Evolutionary conservation across 345 rosid species (phyloP).

Genomic region (Linum lewisii): DNA sequence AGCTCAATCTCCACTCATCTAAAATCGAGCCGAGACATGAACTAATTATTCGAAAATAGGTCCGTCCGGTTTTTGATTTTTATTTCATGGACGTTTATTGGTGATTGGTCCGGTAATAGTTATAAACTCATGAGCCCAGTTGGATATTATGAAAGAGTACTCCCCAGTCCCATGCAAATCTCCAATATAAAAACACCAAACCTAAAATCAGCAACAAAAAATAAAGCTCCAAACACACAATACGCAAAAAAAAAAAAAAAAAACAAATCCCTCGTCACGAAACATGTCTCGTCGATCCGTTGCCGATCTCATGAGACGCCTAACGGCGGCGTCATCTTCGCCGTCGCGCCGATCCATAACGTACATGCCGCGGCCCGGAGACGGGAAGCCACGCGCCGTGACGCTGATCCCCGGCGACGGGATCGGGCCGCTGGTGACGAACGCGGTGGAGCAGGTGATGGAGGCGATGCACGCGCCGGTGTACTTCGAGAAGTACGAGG

Average conservation of each 20-base stretch:
- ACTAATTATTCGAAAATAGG: no score
- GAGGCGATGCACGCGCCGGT: conserved; percentile 95
- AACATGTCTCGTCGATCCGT: conserved; percentile 45
- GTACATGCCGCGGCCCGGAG: conserved; percentile 99
- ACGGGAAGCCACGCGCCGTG: conserved; percentile 70
- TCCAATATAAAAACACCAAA: no score
- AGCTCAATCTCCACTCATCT: no score
- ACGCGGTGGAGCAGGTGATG: conserved; percentile 87
- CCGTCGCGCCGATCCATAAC: conserved; percentile 57
- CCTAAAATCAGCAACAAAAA: no score
- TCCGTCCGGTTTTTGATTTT: no score
- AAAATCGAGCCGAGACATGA: no score
- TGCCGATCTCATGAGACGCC: conserved; percentile 39
- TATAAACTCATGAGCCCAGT: no score
- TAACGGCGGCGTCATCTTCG: conserved; percentile 14
- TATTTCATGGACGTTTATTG: no score
- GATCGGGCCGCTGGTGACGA: conserved; percentile 88
- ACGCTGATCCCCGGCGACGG: conserved; percentile 92
- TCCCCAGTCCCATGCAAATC: not conserved
- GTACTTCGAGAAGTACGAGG: conserved; percentile 69
- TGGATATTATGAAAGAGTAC: no score
- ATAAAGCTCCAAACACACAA: no score
- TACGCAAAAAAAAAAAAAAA: no score
- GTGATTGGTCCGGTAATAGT: no score
- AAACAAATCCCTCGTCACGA: not conserved